Conservation (phyloP, 164 flowering plant genomes). For the Vitis labrusca region DNA sequence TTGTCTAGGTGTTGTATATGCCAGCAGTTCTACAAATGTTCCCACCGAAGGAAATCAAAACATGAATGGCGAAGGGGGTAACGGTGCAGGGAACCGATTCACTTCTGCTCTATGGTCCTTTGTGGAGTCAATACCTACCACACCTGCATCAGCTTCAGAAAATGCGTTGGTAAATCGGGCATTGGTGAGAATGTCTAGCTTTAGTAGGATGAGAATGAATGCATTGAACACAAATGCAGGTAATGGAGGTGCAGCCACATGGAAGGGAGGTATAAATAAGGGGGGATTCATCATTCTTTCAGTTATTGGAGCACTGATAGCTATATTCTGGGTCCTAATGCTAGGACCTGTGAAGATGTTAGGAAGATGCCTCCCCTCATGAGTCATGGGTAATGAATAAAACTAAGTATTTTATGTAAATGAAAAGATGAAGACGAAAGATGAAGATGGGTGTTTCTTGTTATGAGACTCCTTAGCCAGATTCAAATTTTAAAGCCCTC, state of each 20-base stretch:
- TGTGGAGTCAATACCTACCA: conserved; percentile 84
- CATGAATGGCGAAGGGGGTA: conserved; percentile 24
- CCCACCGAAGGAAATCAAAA: conserved; percentile 29
- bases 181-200: conserved; percentile 80
- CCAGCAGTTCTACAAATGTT: conserved; percentile 18
- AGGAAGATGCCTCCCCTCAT: conserved; percentile 20
- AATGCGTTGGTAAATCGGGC: conserved; percentile 58
- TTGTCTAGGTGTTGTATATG: conserved; percentile 47
- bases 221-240: conserved; percentile 24
- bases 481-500: not conserved
- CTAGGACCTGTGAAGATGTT: conserved; percentile 18
- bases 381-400: not conserved
- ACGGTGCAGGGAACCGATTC: conserved; percentile 38
- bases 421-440: not conserved
- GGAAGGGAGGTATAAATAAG: conserved; percentile 24
- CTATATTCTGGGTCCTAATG: conserved; percentile 45
- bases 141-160: conserved; percentile 92
- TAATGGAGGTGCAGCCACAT: conserved; percentile 17
- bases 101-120: conserved; percentile 63
- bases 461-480: not conserved
- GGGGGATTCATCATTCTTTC: conserved; percentile 37
- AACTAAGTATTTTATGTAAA: not conserved
- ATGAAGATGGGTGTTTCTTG: not conserved
- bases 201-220: conserved; percentile 51
- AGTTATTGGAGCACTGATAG: conserved; percentile 37